Conservation (phyloP, 2,329 filamentous ascomycete species). For the Falciphora oryzae region DNA sequence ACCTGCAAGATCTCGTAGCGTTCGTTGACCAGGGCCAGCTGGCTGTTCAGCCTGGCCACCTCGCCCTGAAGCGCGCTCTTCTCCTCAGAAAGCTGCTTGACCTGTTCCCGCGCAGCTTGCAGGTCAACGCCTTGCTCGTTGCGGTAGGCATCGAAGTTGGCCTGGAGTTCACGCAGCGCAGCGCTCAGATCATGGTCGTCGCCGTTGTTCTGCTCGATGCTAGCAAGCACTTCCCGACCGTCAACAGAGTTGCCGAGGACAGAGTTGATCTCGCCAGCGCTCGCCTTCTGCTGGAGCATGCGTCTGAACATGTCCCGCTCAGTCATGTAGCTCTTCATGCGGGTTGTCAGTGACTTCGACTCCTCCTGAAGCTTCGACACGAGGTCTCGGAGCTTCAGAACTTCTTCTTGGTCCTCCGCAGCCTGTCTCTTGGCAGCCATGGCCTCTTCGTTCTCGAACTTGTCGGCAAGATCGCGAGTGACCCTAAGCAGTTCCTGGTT, state of each 20-base stretch:
- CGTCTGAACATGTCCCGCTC: slow-evolving; percentile 97
- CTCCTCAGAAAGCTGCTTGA: slow-evolving; percentile 73
- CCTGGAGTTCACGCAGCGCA: slow-evolving; percentile 79
- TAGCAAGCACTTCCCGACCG: slow-evolving; percentile 50
- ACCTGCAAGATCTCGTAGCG: slow-evolving; percentile 84
- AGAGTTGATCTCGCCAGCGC: slow-evolving; percentile 57
- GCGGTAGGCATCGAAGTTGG: slow-evolving; percentile 83
- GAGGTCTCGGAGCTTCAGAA: slow-evolving; percentile 47
- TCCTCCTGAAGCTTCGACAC: slow-evolving; percentile 63
- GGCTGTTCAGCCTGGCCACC: slow-evolving; percentile 71
- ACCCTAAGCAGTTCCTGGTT: slow-evolving; percentile 80
- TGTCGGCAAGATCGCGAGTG: slow-evolving; percentile 76
- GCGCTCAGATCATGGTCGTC: slow-evolving; percentile 66
- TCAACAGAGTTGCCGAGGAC: slow-evolving; percentile 68
- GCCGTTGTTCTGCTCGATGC: slow-evolving; percentile 55
- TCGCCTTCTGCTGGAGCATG: slow-evolving; percentile 70
- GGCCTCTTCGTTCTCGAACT: slow-evolving; percentile 88
- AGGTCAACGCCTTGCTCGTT: slow-evolving; percentile 80
- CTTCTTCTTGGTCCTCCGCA: slow-evolving; percentile 60
- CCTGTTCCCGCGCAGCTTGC: slow-evolving; percentile 75
- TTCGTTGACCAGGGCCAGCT: slow-evolving; percentile 74
- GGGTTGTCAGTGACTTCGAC: slow-evolving; percentile 71
- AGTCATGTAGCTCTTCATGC: slow-evolving; percentile 88
- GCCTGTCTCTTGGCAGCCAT: slow-evolving; percentile 58
- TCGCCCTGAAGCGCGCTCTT: slow-evolving; percentile 79